A percentile compares a stretch with the other conserved stretches of the same genome.
phyloP scores from a whole-genome alignment of 2,329 filamentous ascomycete genomes.

The Cercospora janseana region DNA sequence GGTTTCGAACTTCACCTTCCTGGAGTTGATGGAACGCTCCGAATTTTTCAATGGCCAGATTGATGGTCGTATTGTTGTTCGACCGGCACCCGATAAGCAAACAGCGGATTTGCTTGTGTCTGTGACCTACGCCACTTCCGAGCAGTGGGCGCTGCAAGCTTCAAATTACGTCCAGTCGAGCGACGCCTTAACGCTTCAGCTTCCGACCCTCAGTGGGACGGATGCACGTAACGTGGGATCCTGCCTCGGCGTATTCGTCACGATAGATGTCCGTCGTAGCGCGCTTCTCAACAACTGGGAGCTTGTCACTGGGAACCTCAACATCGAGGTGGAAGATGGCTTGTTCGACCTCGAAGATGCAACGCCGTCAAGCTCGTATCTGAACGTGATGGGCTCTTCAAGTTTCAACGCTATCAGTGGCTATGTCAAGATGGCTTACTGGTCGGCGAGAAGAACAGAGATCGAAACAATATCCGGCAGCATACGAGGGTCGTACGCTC shows the following conservation, averaged over 20 bases:
- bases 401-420: conserved; percentile 40
- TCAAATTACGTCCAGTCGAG: conserved; percentile 33
- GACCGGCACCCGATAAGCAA: conserved; percentile 39
- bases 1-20: conserved; percentile 28
- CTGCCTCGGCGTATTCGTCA: conserved; percentile 42
- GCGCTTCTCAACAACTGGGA: conserved; percentile 38
- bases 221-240: conserved; percentile 20
- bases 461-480: conserved; percentile 43
- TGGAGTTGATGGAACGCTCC: conserved; percentile 31
- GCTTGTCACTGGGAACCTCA: conserved; percentile 39
- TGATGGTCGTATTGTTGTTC: conserved; percentile 41
- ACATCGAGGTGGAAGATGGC: conserved; percentile 40
- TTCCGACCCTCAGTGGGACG: conserved; percentile 21
- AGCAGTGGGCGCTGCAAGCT: conserved; percentile 34
- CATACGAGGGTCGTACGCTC: conserved; percentile 43
- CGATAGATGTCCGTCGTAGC: conserved; percentile 40
- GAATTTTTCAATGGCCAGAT: conserved; percentile 30
- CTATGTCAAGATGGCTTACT: conserved; percentile 34
- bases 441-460: conserved; percentile 41
- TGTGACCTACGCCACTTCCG: conserved; percentile 41
- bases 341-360: conserved; percentile 22
- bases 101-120: conserved; percentile 38
- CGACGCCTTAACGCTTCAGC: conserved; percentile 24
- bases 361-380: conserved; percentile 30
- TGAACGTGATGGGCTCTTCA: conserved; percentile 35